Evolutionary conservation across 371 early-diverging fungal genomes (phyloP).

Genomic region (Umbelopsis sp.): DNA sequence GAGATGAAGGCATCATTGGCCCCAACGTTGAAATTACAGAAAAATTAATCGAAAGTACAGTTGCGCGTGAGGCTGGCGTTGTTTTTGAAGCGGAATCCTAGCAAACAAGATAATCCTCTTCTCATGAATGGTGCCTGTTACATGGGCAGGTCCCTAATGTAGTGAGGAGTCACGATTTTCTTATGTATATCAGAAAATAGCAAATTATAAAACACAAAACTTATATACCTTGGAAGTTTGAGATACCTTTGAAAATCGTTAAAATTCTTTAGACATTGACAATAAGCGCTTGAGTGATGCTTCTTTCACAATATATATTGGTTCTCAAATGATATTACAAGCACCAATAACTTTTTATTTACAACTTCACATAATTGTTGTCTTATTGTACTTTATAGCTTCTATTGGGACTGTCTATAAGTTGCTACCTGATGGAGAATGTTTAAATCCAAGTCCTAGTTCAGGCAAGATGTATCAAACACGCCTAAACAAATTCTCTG

Average conservation of each 20-base stretch:
- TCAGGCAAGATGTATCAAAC: background rate
- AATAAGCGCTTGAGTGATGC: too few relatives aligned
- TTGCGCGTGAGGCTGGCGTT: slow-evolving; percentile 39
- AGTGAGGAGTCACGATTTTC: slow-evolving; percentile 1
- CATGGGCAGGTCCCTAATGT: slow-evolving; percentile 8
- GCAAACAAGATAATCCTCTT: background rate
- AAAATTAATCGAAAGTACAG: slow-evolving; percentile 39
- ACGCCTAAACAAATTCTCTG: slow-evolving; percentile 23
- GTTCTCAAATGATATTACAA: too few relatives aligned
- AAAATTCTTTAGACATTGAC: background rate
- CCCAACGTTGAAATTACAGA: slow-evolving; percentile 48
- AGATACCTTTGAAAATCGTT: background rate
- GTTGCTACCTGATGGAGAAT: too few relatives aligned
- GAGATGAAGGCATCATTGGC: slow-evolving; percentile 35
- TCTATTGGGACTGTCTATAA: too few relatives aligned
- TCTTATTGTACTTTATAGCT: too few relatives aligned
- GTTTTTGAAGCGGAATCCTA: slow-evolving; percentile 16
- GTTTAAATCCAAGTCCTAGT: too few relatives aligned
- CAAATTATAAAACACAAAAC: background rate
- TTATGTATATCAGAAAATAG: slow-evolving; percentile 1
- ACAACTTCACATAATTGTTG: too few relatives aligned
- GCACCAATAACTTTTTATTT: too few relatives aligned
- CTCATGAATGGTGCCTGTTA: background rate
- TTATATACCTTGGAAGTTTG: background rate
- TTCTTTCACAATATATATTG: too few relatives aligned